Conservation (phyloP, 768 basidiomycete species). For the Mycena belliarum region DNA sequence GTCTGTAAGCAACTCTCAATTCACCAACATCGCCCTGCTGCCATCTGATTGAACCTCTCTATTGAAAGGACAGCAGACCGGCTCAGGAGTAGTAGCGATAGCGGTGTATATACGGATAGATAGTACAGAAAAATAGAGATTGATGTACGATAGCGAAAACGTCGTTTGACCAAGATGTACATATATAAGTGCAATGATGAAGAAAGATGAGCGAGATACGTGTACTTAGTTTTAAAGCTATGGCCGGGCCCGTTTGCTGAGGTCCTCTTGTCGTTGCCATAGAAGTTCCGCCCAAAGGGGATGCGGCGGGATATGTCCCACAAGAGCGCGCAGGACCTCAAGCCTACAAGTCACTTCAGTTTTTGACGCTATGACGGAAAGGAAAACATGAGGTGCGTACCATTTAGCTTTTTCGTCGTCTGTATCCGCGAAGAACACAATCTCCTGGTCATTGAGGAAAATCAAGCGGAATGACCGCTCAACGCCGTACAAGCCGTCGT, state of each 20-base stretch:
- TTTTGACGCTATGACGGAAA: conserved; percentile 2
- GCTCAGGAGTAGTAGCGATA: conserved; percentile 1
- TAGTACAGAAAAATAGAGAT: conserved; percentile 17
- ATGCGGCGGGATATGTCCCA: conserved; percentile 89
- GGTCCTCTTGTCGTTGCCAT: conserved; percentile 76
- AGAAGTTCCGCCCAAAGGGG: conserved; percentile 92
- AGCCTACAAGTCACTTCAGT: conserved; percentile 54
- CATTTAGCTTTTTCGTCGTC: conserved; percentile 87
- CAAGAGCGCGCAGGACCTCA: conserved; percentile 77
- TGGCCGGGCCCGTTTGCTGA: conserved; percentile 31
- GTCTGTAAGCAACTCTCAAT: too few relatives aligned
- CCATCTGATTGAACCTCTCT: conserved; percentile 14
- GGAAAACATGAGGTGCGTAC: conserved; percentile 45
- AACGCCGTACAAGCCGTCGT: conserved; percentile 65
- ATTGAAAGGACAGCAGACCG: conserved; percentile 18
- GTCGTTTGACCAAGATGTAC: conserved; percentile 4
- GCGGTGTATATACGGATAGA: conserved; percentile 26
- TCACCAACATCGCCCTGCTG: too few relatives aligned
- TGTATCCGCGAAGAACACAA: conserved; percentile 89
- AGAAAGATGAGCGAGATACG: neutral
- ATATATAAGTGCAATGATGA: conserved; percentile 10
- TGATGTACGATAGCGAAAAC: conserved; percentile 3
- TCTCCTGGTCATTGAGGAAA: conserved; percentile 77
- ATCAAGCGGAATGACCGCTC: conserved; percentile 84
- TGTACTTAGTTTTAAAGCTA: conserved; percentile 11